Percentiles rank a stretch among this genome's conserved stretches.
phyloP scores from a whole-genome alignment of 2,329 filamentous ascomycete species.

The Coniochaeta sp. region DNA sequence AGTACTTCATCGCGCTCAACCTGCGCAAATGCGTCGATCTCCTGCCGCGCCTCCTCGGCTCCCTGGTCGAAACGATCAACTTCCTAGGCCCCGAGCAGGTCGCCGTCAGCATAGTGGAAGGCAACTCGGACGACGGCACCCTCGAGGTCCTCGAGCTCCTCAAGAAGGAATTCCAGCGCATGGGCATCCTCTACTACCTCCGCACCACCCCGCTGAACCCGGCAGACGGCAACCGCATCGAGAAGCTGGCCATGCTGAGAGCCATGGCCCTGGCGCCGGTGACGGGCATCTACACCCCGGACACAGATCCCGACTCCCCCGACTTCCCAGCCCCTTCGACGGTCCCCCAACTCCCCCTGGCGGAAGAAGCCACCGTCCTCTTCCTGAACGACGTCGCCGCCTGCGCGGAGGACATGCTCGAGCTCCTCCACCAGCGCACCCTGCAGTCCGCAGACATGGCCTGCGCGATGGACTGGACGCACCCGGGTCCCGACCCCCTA shows the following conservation, averaged over 20 bases:
- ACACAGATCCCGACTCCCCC: neutral
- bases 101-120: conserved; percentile 35
- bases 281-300: conserved; percentile 6
- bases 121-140: conserved; percentile 34
- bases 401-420: conserved; percentile 43
- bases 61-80: conserved; percentile 31
- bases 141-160: conserved; percentile 25
- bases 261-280: conserved; percentile 41
- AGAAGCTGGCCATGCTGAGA: conserved; percentile 36
- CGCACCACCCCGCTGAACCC: conserved; percentile 31
- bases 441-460: conserved; percentile 31
- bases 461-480: conserved; percentile 48
- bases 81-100: conserved; percentile 34
- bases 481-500: conserved; percentile 27
- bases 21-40: conserved; percentile 32
- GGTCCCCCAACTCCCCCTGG: conserved; percentile 11
- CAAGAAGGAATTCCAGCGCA: conserved; percentile 21
- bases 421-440: conserved; percentile 38
- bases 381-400: conserved; percentile 42
- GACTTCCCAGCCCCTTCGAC: neutral
- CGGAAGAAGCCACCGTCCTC: conserved; percentile 29
- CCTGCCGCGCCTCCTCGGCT: conserved; percentile 36
- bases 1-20: conserved; percentile 44
- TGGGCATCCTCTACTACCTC: conserved; percentile 30
- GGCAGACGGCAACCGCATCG: conserved; percentile 30